These are phyloP conservation scores for Neurospora sp. DNA, from an alignment of 495 filamentous ascomycete species.

Conservation along the genomic window DNA sequence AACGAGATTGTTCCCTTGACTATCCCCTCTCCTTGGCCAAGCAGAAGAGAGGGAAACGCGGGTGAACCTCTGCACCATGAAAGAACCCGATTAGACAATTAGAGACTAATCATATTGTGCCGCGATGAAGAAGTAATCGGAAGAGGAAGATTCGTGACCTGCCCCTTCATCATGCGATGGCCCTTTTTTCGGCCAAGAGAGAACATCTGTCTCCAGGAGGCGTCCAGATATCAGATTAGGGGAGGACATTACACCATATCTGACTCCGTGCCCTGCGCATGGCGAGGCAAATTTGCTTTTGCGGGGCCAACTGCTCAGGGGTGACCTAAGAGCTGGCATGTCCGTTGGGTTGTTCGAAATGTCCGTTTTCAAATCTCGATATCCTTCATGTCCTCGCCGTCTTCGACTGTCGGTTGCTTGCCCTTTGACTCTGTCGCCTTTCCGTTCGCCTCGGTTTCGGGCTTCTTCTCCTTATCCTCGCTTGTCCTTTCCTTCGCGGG, in stretches of 20 bases:
- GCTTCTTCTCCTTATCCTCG: conserved; percentile 5
- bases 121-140: not conserved
- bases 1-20: not conserved
- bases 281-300: not conserved
- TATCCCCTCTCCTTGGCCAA: not conserved
- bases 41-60: not conserved
- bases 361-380: conserved; percentile 41
- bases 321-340: not conserved
- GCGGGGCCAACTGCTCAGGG: not conserved
- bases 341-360: not conserved
- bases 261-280: not conserved
- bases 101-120: not conserved
- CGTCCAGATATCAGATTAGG: not conserved
- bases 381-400: conserved; percentile 45
- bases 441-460: conserved; percentile 9
- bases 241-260: not conserved
- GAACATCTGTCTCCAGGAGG: not conserved
- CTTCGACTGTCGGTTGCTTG: conserved; percentile 24
- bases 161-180: not conserved
- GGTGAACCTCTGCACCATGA: not conserved
- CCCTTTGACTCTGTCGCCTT: conserved; percentile 18
- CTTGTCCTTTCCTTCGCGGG: conserved; percentile 16
- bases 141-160: not conserved
- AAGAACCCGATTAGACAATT: not conserved
- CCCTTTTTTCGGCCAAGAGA: not conserved